Evolutionary conservation across 2,329 filamentous ascomycete genomes (phyloP).

Genomic region (Diplocarpon mali): DNA sequence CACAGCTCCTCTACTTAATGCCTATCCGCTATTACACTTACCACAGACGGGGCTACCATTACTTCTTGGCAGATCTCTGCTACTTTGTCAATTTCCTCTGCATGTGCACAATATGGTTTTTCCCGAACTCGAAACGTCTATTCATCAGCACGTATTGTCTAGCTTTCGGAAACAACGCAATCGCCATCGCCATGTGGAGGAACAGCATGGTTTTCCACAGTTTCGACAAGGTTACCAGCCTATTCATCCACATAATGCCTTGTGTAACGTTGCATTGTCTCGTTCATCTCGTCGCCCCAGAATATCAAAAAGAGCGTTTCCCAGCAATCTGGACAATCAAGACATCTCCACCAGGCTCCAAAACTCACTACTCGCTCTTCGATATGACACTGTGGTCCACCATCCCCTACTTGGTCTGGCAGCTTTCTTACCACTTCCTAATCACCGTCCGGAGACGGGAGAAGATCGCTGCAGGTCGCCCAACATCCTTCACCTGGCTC

Average conservation of each 20-base stretch:
- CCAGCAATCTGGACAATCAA: constrained; percentile 81
- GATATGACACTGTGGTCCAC: constrained; percentile 94
- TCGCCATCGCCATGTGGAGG: constrained; percentile 98
- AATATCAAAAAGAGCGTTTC: constrained; percentile 58
- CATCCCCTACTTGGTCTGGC: constrained; percentile 87
- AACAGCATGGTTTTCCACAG: constrained; percentile 98
- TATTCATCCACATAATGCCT: constrained; percentile 99
- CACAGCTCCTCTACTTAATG: constrained; percentile 88
- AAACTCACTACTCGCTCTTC: constrained; percentile 65
- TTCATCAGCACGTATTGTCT: constrained; percentile 90
- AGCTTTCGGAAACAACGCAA: constrained; percentile 90
- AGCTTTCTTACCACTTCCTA: constrained; percentile 83
- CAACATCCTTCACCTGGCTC: constrained; percentile 96
- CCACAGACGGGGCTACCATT: constrained; percentile 84
- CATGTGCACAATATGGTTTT: constrained; percentile 76
- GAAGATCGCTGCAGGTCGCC: constrained; percentile 89
- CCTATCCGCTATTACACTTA: constrained; percentile 90
- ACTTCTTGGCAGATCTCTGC: constrained; percentile 93
- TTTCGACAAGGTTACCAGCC: constrained; percentile 88
- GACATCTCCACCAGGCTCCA: constrained; percentile 53
- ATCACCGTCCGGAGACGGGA: constrained; percentile 92
- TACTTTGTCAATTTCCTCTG: constrained; percentile 94
- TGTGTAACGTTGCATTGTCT: constrained; percentile 88
- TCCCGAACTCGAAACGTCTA: constrained; percentile 79
- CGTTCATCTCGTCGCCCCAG: constrained; percentile 65